Base-by-base conservation (phyloP, 768 basidiomycete genomes). In the Gelatoporia subvermispora region DNA sequence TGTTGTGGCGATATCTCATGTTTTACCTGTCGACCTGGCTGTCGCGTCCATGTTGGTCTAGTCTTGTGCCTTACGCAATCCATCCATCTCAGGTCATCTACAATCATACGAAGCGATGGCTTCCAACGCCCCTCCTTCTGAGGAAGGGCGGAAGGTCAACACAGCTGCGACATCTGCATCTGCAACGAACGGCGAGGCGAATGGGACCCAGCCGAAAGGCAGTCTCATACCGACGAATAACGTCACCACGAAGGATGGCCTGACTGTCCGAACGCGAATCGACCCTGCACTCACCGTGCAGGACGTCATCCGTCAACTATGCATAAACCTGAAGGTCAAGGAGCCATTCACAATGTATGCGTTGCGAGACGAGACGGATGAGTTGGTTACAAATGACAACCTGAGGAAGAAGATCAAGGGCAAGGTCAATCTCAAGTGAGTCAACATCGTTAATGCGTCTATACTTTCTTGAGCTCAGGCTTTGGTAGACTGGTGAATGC, bases 381-480 rank as follows among this genome's bases (percentile, higher is more conserved):
- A 88, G 55, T 67, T 94, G 41, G 84, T 96, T 16, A 93, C 90
- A 22, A 86, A 88, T 58, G 89, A 92, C 54, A 94, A 93, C 61
- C 63, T 96, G 59, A 76, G 82, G 61, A 82, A 78, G 68, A 88
- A 86, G 71, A 88, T 93, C 55, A 85, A 78, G 67, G 74, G 75
- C 35, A 92, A 88, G 65, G 78, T 75, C 41, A 82, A 86, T 59
- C 71, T 93, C 47, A 91, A 84, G 90, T 92, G 61, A 56, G 79
- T 67, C 15, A 66, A 31, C 28, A 31, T 31, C 28, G 21, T 41
- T 16, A 16, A n/a, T 34, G n/a, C n/a, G n/a, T n/a, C 35, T 43
- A 4, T 13, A 44, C 25, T 51, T 21, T 4, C 11, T 18, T 9
- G 2, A 17, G 11, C 25, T 22, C 3, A 21, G 38, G 35, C 16